Evolutionary conservation across 441 rosid species (phyloP).

Genomic region (Aleurites moluccanus): DNA sequence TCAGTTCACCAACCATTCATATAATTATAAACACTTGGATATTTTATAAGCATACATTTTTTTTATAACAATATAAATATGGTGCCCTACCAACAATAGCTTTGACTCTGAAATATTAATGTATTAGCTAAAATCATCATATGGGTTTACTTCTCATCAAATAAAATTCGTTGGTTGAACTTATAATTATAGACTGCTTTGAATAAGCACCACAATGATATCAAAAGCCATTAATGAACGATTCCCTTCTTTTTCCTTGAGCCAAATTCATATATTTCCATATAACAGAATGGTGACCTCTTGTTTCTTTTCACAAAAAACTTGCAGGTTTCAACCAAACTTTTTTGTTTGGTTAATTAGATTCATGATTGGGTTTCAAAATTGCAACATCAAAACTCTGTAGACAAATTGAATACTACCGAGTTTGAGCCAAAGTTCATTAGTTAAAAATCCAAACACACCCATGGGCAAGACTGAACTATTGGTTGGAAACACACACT

Average conservation of each 20-base stretch:
- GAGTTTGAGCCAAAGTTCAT: background rate
- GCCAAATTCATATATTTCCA: background rate
- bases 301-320: slow-evolving; percentile 15
- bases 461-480: slow-evolving; percentile 13
- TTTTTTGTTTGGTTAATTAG: no score
- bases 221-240: background rate
- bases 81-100: slow-evolving; percentile 26
- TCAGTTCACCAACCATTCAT: slow-evolving; percentile 13
- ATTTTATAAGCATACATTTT: background rate
- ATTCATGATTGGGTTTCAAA: no score
- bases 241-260: background rate
- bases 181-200: slow-evolving; percentile 15
- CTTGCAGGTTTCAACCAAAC: background rate
- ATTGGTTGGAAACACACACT: background rate
- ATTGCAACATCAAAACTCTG: no score
- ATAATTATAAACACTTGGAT: background rate
- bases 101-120: slow-evolving; percentile 22
- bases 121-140: slow-evolving; percentile 15
- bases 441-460: slow-evolving; percentile 1
- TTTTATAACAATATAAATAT: background rate
- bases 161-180: slow-evolving; percentile 6
- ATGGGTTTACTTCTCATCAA: slow-evolving; percentile 19
- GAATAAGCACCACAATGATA: slow-evolving; percentile 1
- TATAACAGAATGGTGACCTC: background rate
- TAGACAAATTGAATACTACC: no score